Conservation (phyloP, 2,329 filamentous ascomycete genomes). For the Sporothrix dimorphospora region DNA sequence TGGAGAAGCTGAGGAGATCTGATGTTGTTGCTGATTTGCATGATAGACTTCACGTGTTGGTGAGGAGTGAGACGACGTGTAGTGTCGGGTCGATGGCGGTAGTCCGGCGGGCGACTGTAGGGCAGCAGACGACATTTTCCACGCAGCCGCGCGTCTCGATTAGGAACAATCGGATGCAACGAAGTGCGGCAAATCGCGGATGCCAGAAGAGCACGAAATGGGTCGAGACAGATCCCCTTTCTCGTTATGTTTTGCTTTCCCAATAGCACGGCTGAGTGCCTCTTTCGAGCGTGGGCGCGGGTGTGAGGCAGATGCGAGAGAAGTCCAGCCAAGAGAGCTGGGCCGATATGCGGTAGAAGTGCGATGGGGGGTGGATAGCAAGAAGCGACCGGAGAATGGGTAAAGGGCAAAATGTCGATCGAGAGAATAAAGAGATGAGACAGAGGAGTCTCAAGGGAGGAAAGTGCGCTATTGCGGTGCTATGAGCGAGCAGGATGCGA, state of each 20-base stretch:
- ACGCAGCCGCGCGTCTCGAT: conserved; percentile 27
- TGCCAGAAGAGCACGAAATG: neutral
- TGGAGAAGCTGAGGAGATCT: conserved; percentile 48
- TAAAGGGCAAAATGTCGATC: conserved; percentile 7
- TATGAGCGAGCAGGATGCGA: conserved; percentile 11
- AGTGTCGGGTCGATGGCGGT: conserved; percentile 56
- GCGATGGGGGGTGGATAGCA: neutral
- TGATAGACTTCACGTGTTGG: conserved; percentile 61
- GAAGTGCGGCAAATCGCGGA: neutral
- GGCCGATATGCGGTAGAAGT: neutral
- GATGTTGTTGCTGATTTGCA: conserved; percentile 52
- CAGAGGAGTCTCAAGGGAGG: neutral
- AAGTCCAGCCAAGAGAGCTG: neutral
- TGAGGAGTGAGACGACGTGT: conserved; percentile 56
- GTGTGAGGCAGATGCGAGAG: neutral
- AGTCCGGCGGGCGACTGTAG: conserved; percentile 58
- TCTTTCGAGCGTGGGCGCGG: neutral
- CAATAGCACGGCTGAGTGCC: neutral
- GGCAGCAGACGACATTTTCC: conserved; percentile 65
- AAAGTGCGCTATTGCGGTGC: conserved; percentile 3
- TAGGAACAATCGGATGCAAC: neutral
- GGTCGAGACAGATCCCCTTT: neutral
- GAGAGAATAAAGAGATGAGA: conserved; percentile 19
- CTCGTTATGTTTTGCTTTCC: neutral
- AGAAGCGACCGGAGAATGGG: conserved; percentile 7